Evolutionary conservation across 768 basidiomycete species (phyloP), one percentile per base, ranked within the genome.

Genomic region (Chlorophyllum brunneum): DNA sequence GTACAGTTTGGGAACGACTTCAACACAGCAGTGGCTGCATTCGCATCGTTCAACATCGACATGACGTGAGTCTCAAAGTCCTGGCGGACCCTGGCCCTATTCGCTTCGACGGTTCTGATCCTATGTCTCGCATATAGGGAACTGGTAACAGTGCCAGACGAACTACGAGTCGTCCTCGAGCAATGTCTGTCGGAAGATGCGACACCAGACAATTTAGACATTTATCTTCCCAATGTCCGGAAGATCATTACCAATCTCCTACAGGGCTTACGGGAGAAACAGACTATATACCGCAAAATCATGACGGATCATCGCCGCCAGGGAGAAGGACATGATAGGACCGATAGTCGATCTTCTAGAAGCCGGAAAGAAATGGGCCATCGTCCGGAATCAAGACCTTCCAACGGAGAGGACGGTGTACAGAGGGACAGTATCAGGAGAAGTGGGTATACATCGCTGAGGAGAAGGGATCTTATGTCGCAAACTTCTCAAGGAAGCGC

Each of bases 1-100:
- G 97, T 99, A 48, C 82, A 85, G 49, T 76, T 99, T 20, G 97
- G 97, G 20, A 98, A 98, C 68, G 95, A 97, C 65, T 98, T 99
- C 75, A 98, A 98, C 64, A 81, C 83, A 13, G 94, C 94, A 8
- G 91, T 95, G 33, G 81, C 86, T 48, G 92, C 94, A 1, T 99
- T 99, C 65, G 79, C 80, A 2, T 73, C 79, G 10, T 92, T 86
- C 58, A 83, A 85, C 56, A 95, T 99, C 54, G 83, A 88, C 55
- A 98, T 98, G 88, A 74, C 78, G 95, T 98, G 68, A 67, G 92
- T 80, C 29, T 37, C 8, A 5, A 15, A n/a, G n/a, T n/a, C n/a
- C n/a, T n/a, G n/a, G n/a, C n/a, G n/a, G n/a, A n/a, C n/a, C n/a
- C n/a, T n/a, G n/a, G 36, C 2, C 46, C 13, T 29, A 26, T 20